These are phyloP conservation scores for Penicillium diatomitis DNA, from an alignment of 495 filamentous ascomycete genomes.

Conservation along the genomic window DNA sequence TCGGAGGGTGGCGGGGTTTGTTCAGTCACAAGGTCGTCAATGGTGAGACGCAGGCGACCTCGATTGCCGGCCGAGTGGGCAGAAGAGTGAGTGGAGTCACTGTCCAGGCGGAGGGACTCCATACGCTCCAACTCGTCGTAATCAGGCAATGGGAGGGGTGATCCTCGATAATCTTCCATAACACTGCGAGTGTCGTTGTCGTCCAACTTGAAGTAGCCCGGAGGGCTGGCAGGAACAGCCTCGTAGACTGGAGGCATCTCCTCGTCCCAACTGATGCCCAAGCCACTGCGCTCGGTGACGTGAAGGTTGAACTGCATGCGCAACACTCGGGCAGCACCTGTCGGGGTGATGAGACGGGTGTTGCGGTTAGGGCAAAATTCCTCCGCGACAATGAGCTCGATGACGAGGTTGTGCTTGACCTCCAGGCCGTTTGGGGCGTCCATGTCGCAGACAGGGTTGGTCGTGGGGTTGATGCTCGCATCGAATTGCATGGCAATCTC, in stretches of 20 bases:
- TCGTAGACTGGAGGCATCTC: slow-evolving; percentile 92
- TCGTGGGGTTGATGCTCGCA: slow-evolving; percentile 51
- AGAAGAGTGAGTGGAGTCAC: slow-evolving; percentile 29
- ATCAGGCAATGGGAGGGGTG: slow-evolving; percentile 32
- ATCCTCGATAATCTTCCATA: slow-evolving; percentile 38
- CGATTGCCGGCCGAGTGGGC: slow-evolving; percentile 6
- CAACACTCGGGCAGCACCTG: slow-evolving; percentile 82
- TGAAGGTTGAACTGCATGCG: slow-evolving; percentile 82
- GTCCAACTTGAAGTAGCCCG: slow-evolving; percentile 53
- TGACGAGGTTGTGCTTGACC: slow-evolving; percentile 73
- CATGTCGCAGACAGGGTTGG: slow-evolving; percentile 67
- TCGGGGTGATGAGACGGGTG: slow-evolving; percentile 66
- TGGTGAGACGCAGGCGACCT: slow-evolving; percentile 16
- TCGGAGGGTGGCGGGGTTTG: slow-evolving; percentile 12
- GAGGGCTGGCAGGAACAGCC: slow-evolving; percentile 83
- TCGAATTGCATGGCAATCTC: slow-evolving; percentile 77
- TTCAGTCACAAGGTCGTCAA: slow-evolving; percentile 15
- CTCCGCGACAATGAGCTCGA: slow-evolving; percentile 91
- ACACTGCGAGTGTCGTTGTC: slow-evolving; percentile 25
- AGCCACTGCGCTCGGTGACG: slow-evolving; percentile 73
- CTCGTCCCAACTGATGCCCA: slow-evolving; percentile 96
- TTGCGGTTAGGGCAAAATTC: slow-evolving; percentile 72
- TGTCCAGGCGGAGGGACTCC: slow-evolving; percentile 33
- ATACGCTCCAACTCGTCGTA: slow-evolving; percentile 38
- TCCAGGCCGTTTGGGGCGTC: slow-evolving; percentile 68